Evolutionary conservation across 2,329 filamentous ascomycete genomes (phyloP), one percentile per base, ranked within the genome.

Genomic region (Fusarium lyarnte): DNA sequence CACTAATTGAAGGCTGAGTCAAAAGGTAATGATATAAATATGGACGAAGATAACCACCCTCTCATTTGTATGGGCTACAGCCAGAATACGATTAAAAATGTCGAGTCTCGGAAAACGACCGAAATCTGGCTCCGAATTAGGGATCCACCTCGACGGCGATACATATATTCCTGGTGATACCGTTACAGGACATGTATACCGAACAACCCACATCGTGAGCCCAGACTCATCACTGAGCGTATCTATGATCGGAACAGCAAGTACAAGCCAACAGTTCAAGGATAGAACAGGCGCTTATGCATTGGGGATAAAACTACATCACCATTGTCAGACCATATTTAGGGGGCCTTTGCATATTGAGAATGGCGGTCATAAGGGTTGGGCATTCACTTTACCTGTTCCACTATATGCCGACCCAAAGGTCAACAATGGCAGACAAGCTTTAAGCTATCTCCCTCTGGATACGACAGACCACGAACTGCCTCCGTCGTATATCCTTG

Each of bases 1-100:
- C 6, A 16, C 9, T 16, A 29, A 21, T 45, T 3, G 8, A 29
- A 13, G 6, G 1, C 13, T 11, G 9, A 16, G 6, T 11, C 19
- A 8, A 29, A 8, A 11, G 8, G 2, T 3, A 25, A 25, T 11
- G 3, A 6, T 25, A 46, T 46, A 46, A 11, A 29, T 29, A 46
- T 6, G 1, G 14, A 10, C 12, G 0, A 1, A 27, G 4, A 4
- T 21, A 7, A 5, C 12, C 5, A 10, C 4, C 1, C 4, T 21
- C 14, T 19, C 12, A 5, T 7, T 27, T 27, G 12, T 14, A 16
- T 46, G 5, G 8, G 19, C 8, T 16, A 8, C 3, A n/a, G 13
- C 4, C 25, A 29, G 3, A n/a, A 46, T 11, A n/a, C 19, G n/a
- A n/a, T 25, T 2, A 27, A 45, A n/a, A 10, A n/a, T 46, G 25